Evolutionary conservation across 2,329 filamentous ascomycete genomes (phyloP).

Genomic region (Drechmeria coniospora): DNA sequence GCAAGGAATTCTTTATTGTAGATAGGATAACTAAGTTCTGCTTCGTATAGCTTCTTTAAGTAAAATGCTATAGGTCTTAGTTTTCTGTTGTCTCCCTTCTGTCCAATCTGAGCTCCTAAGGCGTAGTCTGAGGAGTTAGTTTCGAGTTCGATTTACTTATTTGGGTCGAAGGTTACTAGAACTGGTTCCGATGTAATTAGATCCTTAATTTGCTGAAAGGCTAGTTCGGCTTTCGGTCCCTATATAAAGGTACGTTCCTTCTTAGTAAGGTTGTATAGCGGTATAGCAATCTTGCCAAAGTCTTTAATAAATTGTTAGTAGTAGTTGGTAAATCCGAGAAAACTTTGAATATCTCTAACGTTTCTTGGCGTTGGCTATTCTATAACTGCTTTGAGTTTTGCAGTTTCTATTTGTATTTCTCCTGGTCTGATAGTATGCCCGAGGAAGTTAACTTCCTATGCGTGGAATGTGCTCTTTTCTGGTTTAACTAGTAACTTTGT

Average conservation of each 20-base stretch:
- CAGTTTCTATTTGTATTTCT: background rate
- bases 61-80: conserved; percentile 5
- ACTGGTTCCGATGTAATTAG: no score
- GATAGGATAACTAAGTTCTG: conserved; percentile 10
- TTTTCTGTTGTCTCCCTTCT: conserved; percentile 4
- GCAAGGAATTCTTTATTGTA: conserved; percentile 10
- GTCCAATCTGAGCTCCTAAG: conserved; percentile 2
- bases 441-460: conserved; percentile 1
- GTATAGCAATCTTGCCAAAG: conserved; percentile 3
- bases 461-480: conserved; percentile 1
- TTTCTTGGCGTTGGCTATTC: conserved; percentile 1
- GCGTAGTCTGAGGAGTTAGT: conserved; percentile 4
- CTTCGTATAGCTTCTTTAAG: conserved; percentile 8
- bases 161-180: no score
- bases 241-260: no score
- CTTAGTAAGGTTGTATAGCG: no score
- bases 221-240: no score
- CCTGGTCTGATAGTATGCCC: background rate
- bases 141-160: conserved; percentile 4
- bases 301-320: conserved; percentile 7
- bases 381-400: conserved; percentile 1
- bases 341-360: conserved; percentile 2
- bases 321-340: conserved; percentile 5
- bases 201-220: no score
- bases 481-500: conserved; percentile 1